A percentile compares a stretch with the other conserved stretches of the same genome.
phyloP scores from a whole-genome alignment of 129 eudicot genomes.

The Centaurea solstitialis region DNA sequence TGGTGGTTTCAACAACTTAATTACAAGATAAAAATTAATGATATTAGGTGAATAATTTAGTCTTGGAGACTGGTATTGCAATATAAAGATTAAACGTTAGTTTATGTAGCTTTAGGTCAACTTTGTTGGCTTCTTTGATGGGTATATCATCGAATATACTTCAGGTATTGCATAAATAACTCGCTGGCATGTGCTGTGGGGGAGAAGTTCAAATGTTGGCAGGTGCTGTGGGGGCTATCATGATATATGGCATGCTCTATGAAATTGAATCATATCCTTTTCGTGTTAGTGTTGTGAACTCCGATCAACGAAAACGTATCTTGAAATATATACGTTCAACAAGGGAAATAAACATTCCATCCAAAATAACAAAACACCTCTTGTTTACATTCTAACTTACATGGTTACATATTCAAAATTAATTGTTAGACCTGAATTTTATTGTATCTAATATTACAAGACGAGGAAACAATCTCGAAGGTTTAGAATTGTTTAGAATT shows the following conservation, averaged over 20 bases:
- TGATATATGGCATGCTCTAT: slow-evolving; percentile 20
- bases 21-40: slow-evolving; percentile 25
- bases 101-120: background rate
- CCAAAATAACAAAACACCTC: background rate
- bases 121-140: background rate
- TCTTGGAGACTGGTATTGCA: background rate
- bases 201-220: slow-evolving; percentile 22
- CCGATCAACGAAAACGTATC: background rate
- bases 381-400: background rate
- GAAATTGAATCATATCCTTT: slow-evolving; percentile 17
- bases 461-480: too few species aligned
- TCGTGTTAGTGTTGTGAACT: slow-evolving; percentile 7
- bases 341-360: slow-evolving; percentile 14
- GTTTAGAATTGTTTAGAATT: too few species aligned
- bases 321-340: slow-evolving; percentile 1
- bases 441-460: too few species aligned
- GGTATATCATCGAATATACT: background rate
- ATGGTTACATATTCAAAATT: background rate
- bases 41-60: background rate
- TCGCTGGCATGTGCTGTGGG: slow-evolving; percentile 23
- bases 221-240: slow-evolving; percentile 47
- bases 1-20: slow-evolving; percentile 32
- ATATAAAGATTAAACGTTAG: background rate
- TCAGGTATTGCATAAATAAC: slow-evolving; percentile 39
- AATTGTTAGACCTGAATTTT: too few species aligned